phyloP scores from a whole-genome alignment of 106 monocot species.

The Chionographis japonica region DNA sequence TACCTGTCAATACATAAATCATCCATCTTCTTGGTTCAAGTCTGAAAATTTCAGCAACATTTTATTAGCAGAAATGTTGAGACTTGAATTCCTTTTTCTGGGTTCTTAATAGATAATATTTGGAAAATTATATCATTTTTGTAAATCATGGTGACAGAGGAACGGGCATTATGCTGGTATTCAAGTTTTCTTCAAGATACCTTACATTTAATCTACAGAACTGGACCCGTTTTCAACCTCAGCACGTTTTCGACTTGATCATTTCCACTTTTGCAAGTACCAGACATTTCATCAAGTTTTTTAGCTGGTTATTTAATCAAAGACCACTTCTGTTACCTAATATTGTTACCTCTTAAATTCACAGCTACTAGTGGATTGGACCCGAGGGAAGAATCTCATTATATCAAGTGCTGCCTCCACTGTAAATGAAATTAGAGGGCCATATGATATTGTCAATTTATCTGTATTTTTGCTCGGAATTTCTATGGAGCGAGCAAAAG shows the following conservation, averaged over 20 bases:
- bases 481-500: constrained; percentile 72
- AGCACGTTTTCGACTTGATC: not conserved
- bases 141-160: too few relatives aligned
- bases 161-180: too few relatives aligned
- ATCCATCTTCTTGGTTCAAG: not conserved
- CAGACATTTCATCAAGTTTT: not conserved
- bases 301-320: not conserved
- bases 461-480: constrained; percentile 56
- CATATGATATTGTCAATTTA: constrained; percentile 77
- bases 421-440: constrained; percentile 79
- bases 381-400: constrained; percentile 79
- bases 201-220: too few relatives aligned
- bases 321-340: not conserved
- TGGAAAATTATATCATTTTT: too few relatives aligned
- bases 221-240: not conserved
- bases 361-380: constrained; percentile 77
- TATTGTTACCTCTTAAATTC: constrained; percentile 8
- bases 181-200: too few relatives aligned
- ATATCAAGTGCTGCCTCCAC: constrained; percentile 72
- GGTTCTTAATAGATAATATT: too few relatives aligned
- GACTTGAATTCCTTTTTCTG: too few relatives aligned
- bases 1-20: not conserved
- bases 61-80: too few relatives aligned
- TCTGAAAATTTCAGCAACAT: too few relatives aligned
- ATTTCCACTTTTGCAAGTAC: not conserved